A percentile compares a stretch with the other conserved stretches of the same genome.
phyloP scores from a whole-genome alignment of 2,329 filamentous ascomycete genomes.

The Colletotrichum liaoningense region DNA sequence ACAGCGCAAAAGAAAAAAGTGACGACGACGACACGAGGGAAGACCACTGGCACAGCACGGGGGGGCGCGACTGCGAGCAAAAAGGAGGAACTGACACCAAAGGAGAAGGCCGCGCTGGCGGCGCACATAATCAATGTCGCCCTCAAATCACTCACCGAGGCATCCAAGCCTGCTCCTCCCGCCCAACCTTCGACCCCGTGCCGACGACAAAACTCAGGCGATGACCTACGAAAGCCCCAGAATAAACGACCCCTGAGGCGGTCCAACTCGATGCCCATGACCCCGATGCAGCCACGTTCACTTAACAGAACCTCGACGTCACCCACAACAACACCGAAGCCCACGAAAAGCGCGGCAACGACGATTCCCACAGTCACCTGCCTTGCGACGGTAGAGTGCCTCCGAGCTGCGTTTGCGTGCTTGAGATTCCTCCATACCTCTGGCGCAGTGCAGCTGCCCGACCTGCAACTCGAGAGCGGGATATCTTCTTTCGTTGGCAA shows the following conservation, averaged over 20 bases:
- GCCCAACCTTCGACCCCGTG: slow-evolving; percentile 46
- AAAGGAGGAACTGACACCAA: slow-evolving; percentile 58
- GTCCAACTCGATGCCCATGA: slow-evolving; percentile 68
- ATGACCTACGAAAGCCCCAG: slow-evolving; percentile 47
- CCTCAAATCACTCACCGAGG: slow-evolving; percentile 76
- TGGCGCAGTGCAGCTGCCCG: slow-evolving; percentile 64
- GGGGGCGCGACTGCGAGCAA: slow-evolving; percentile 46
- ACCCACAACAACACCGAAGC: slow-evolving; percentile 52
- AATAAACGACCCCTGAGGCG: slow-evolving; percentile 58
- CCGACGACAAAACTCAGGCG: slow-evolving; percentile 48
- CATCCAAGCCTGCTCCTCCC: slow-evolving; percentile 62
- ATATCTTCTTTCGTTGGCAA: slow-evolving; percentile 77
- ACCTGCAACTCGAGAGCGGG: slow-evolving; percentile 78
- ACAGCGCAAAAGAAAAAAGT: slow-evolving; percentile 36
- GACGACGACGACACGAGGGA: slow-evolving; percentile 42
- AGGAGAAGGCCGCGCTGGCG: slow-evolving; percentile 75
- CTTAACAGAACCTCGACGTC: slow-evolving; percentile 71
- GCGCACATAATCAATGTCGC: slow-evolving; percentile 79
- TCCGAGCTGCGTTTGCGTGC: slow-evolving; percentile 73
- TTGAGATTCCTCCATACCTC: slow-evolving; percentile 69
- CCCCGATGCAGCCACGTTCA: slow-evolving; percentile 70
- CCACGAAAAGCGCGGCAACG: slow-evolving; percentile 41
- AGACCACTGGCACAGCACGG: slow-evolving; percentile 42
- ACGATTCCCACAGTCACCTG: slow-evolving; percentile 53
- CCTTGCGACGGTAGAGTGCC: slow-evolving; percentile 74